A percentile compares a stretch with the other conserved stretches of the same genome.
These are phyloP conservation scores for Colletotrichum scovillei DNA, from an alignment of 2,329 filamentous ascomycete species.

Conservation along the genomic window DNA sequence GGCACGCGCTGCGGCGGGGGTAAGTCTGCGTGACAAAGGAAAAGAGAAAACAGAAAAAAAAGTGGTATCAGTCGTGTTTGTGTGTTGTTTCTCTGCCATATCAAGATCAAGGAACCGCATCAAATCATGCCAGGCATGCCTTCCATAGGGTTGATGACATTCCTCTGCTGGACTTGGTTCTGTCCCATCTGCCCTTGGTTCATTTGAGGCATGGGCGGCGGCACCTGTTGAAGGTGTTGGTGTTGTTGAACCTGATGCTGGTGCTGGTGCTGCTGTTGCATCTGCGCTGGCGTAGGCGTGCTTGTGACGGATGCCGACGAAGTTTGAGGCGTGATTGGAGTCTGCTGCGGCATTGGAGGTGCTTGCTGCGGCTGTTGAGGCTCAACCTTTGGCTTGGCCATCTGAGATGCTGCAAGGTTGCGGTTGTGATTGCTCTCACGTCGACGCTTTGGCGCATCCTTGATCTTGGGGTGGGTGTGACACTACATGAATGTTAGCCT, in stretches of 20 bases:
- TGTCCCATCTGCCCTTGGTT: conserved; percentile 35
- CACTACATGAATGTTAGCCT: conserved; percentile 58
- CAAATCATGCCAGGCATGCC: conserved; percentile 37
- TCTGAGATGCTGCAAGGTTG: conserved; percentile 52
- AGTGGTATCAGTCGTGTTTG: conserved; percentile 33
- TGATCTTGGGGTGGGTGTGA: conserved; percentile 78
- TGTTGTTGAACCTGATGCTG: conserved; percentile 39
- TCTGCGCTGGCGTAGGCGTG: conserved; percentile 51
- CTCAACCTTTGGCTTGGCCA: conserved; percentile 61
- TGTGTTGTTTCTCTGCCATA: background rate
- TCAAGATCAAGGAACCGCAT: background rate
- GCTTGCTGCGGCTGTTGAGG: conserved; percentile 43
- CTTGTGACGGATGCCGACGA: conserved; percentile 47
- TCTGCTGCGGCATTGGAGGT: conserved; percentile 38
- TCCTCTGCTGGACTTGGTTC: conserved; percentile 19
- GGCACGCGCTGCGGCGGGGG: conserved; percentile 26
- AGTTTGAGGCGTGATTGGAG: conserved; percentile 56
- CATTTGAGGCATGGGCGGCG: conserved; percentile 37
- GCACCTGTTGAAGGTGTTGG: conserved; percentile 39
- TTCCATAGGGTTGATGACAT: conserved; percentile 31
- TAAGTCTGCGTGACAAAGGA: conserved; percentile 28
- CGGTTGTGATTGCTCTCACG: conserved; percentile 69
- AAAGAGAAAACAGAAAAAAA: conserved; percentile 11
- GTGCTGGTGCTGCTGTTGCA: conserved; percentile 39
- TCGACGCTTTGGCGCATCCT: conserved; percentile 75